A percentile compares a stretch with the other conserved stretches of the same genome.
Evolutionary conservation across 202 grass and related monocot genomes (phyloP).

Genomic region (Setaria viridis): DNA sequence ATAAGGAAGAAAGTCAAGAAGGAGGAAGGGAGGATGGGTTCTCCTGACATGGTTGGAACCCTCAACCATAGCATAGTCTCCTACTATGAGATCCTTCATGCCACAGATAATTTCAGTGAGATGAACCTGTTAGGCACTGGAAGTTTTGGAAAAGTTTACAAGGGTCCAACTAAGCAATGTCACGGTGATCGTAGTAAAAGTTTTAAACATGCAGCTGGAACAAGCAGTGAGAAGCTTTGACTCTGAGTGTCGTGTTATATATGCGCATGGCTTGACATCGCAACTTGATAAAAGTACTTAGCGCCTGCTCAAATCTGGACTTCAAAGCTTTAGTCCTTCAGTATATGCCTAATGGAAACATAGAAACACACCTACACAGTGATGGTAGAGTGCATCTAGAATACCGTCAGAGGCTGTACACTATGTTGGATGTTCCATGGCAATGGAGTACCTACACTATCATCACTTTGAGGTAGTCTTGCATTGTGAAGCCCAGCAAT

Average conservation of each 20-base stretch:
- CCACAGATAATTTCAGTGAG: background rate
- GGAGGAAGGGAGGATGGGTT: background rate
- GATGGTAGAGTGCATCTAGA: background rate
- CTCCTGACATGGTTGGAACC: background rate
- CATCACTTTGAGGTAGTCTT: background rate
- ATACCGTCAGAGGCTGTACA: background rate
- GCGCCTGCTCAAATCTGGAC: conserved; percentile 3
- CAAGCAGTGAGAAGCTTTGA: background rate
- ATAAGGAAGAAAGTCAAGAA: background rate
- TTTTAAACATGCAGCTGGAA: background rate
- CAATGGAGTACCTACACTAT: conserved; percentile 11
- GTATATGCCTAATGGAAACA: background rate
- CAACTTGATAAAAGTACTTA: conserved; percentile 17
- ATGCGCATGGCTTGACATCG: background rate
- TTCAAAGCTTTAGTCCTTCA: background rate
- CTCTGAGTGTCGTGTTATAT: background rate
- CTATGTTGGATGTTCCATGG: background rate
- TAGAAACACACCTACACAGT: background rate
- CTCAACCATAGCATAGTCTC: background rate
- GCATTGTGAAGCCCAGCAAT: conserved; percentile 32
- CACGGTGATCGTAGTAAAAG: background rate
- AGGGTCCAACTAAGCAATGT: background rate
- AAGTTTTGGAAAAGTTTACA: conserved; percentile 9
- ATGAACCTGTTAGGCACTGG: background rate
- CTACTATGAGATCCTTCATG: background rate